Base-by-base conservation (phyloP, 805 yeast species). In the Pichia ethanolica region DNA sequence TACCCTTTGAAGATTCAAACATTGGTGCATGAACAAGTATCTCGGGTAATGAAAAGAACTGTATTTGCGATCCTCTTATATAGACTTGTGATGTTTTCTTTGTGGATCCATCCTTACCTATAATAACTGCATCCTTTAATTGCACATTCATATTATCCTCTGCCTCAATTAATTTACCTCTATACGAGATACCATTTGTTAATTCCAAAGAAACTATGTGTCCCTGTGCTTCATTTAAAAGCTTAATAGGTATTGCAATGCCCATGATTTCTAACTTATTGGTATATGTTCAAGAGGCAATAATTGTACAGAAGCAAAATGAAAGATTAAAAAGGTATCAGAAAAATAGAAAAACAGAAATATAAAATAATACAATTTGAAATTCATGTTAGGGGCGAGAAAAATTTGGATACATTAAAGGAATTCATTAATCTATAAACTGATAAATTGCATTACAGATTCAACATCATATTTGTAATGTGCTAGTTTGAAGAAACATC, bases 81-180 rank as follows among this genome's bases (percentile, higher is more conserved):
- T 88, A 90, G 4, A 89, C 95, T 58, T 85, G 88, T 54, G 86
- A 89, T 74, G 88, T 75, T 56, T 83, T 85, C 1, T 84, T 73
- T 4, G 86, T 84, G 43, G 74, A 72, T 5, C 97, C 96, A 47
- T 88, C 85, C 41, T 82, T 70, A 30, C 81, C 78, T 0, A 97
- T 90, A 44, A 86, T 81, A 1, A 85, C 79, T 39, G 86, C 95
- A 62, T 91, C 96, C 54, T 79, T 72, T 45, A 91, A 67, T 53
- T 90, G 95, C 28, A 91, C 80, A 63, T 91, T 91, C 98, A 91
- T 93, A 65, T 85, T 90, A 60, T 91, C 98, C 68, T 91, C 97
- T 43, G 74, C 83, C 60, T 86, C 96, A 4, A 84, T 64, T 42
- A 91, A 74, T 62, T 85, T 89, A 2, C 99, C 99, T 36, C 95